Base-by-base conservation (phyloP, 352 stramenopile species). In the Pythium diclinum region DNA sequence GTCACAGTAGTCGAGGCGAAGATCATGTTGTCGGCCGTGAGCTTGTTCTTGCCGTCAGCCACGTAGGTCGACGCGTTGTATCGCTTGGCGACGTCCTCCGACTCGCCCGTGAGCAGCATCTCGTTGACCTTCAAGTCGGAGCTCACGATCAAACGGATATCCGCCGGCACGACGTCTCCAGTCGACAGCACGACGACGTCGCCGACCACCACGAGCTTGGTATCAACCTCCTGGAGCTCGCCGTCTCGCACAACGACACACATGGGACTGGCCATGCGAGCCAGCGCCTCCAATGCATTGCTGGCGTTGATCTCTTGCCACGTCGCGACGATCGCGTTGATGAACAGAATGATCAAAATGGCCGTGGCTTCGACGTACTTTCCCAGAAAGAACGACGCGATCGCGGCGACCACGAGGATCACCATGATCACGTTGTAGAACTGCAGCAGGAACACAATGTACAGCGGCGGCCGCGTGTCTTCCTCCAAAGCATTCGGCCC, bases 61-160 rank as follows among this genome's bases (percentile, higher is more conserved):
- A 62, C 36, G 17, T 63, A 28, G 23, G n/a, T n/a, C n/a, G n/a
- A n/a, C n/a, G 54, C 53, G 19, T 74, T 61, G 19, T 40, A 65
- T 0, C 63, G 48, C 69, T 79, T 76, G 58, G 36, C 17, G 6
- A 75, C 69, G 16, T 67, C 82, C 28, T 78, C 55, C 0, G 85
- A 77, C 68, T 97, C 90, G 53, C 90, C 90, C 32, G 90, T 97
- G 10, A 97, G 74, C 59, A 77, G 87, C 38, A 79, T 91, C 75
- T 97, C 87, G 59, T 97, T 89, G 8, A 95, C 74, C 28, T 78
- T 69, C 21, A 78, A 57, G 19, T 77, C 61, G 7, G 75, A 76
- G 33, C 83, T 85, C 42, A 81, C 72, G 3, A 91, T 62, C 21
- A 97, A 64, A 9, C 85, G 61, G 14, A 89, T 83, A 70, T 97